Conservation (phyloP, 2,329 filamentous ascomycete species). For the Colletotrichum sp. region DNA sequence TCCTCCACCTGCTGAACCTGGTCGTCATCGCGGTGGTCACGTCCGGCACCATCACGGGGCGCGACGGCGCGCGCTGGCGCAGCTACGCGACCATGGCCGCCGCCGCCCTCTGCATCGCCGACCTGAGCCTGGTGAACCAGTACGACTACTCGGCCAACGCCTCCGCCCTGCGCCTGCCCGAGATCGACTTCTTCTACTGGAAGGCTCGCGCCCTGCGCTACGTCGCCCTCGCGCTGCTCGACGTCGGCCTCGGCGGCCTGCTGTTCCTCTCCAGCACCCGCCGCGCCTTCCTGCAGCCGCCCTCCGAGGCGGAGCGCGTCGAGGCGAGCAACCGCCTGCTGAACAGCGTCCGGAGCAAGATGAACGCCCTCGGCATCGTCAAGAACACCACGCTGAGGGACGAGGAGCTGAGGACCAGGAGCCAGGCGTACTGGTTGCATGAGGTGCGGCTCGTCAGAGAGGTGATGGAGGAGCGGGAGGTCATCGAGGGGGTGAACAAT, state of each 20-base stretch:
- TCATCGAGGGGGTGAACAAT: constrained; percentile 73
- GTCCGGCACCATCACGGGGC: constrained; percentile 68
- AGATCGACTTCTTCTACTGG: constrained; percentile 78
- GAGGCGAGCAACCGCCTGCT: constrained; percentile 63
- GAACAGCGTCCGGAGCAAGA: constrained; percentile 65
- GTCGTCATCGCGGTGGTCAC: constrained; percentile 75
- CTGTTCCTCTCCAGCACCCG: constrained; percentile 83
- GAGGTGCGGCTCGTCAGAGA: constrained; percentile 76
- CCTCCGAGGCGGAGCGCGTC: constrained; percentile 68
- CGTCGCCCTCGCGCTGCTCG: constrained; percentile 67
- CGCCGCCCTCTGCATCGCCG: constrained; percentile 62
- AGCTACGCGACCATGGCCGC: constrained; percentile 69
- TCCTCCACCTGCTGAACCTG: constrained; percentile 83
- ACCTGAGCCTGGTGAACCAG: constrained; percentile 68
- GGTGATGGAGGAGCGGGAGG: constrained; percentile 80
- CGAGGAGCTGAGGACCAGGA: constrained; percentile 67
- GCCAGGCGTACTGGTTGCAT: constrained; percentile 79
- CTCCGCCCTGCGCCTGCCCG: constrained; percentile 62
- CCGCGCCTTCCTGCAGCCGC: constrained; percentile 72
- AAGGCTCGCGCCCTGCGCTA: constrained; percentile 66
- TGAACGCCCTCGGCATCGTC: constrained; percentile 76
- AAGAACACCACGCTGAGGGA: constrained; percentile 83
- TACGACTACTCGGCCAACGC: constrained; percentile 73
- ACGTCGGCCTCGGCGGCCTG: constrained; percentile 66
- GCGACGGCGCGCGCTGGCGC: constrained; percentile 72